phyloP scores from a whole-genome alignment of 176 grass and related monocot species.

The Oryza meridionalis region DNA sequence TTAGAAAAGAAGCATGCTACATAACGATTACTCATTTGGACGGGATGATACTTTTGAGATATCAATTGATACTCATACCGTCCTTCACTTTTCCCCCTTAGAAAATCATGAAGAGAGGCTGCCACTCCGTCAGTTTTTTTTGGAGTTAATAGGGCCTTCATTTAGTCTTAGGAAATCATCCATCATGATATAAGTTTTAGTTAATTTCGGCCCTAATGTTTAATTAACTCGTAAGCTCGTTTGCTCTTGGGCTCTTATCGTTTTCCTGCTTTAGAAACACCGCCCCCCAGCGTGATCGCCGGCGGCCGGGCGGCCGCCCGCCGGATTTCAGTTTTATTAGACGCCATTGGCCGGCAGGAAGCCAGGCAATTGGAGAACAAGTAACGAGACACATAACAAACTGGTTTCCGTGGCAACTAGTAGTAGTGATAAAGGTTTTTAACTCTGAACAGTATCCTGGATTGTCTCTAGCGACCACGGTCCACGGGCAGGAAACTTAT shows the following conservation, averaged over 20 bases:
- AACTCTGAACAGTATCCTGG: not conserved
- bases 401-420: not conserved
- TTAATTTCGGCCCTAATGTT: not conserved
- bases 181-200: not conserved
- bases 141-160: no score
- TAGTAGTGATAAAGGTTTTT: not conserved
- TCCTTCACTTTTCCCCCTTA: no score
- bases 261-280: conserved; percentile 1
- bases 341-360: not conserved
- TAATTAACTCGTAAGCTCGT: no score
- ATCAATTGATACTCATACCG: no score
- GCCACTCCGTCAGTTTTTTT: no score
- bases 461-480: not conserved
- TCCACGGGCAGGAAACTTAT: not conserved
- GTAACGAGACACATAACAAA: no score
- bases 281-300: conserved; percentile 1
- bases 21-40: no score
- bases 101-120: not conserved
- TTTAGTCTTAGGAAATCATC: not conserved
- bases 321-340: conserved; percentile 6
- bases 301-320: not conserved
- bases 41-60: no score
- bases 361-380: not conserved
- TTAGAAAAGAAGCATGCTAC: no score
- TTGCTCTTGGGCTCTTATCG: not conserved